phyloP scores from a whole-genome alignment of 192 early-diverging fungal species.

The Neocallimastix lanati region DNA sequence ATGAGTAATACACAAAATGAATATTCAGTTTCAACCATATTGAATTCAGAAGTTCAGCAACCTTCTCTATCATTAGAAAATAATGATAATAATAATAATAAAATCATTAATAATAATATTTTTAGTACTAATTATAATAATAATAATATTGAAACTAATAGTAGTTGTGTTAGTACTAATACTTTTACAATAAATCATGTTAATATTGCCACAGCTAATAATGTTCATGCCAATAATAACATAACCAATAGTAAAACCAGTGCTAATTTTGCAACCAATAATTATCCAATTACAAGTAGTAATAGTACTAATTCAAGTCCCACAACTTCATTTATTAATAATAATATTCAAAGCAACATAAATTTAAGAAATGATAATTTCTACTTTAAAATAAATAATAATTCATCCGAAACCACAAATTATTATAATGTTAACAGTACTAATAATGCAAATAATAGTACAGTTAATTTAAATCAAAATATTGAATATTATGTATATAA shows the following conservation, averaged over 20 bases:
- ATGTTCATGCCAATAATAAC: not conserved
- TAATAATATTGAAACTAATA: too few species aligned
- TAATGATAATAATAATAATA: too few species aligned
- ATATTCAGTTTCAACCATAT: not conserved
- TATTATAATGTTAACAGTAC: not conserved
- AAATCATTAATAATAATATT: too few species aligned
- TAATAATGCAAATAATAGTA: not conserved
- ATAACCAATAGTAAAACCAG: not conserved
- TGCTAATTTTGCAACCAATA: not conserved
- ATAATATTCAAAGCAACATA: not conserved
- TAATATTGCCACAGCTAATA: not conserved
- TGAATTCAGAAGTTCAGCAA: not conserved
- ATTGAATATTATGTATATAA: not conserved
- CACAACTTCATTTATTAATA: not conserved
- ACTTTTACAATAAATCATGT: too few species aligned
- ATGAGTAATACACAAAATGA: not conserved
- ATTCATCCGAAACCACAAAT: not conserved
- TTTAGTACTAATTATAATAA: too few species aligned
- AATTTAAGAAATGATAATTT: not conserved
- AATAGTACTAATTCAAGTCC: not conserved
- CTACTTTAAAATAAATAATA: not conserved
- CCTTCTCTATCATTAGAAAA: too few species aligned
- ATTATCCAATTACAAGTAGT: not conserved
- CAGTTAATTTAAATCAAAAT: not conserved
- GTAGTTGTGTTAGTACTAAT: too few species aligned